Evolutionary conservation across 352 stramenopile species (phyloP).

Genomic region (Globisporangium parvum): DNA sequence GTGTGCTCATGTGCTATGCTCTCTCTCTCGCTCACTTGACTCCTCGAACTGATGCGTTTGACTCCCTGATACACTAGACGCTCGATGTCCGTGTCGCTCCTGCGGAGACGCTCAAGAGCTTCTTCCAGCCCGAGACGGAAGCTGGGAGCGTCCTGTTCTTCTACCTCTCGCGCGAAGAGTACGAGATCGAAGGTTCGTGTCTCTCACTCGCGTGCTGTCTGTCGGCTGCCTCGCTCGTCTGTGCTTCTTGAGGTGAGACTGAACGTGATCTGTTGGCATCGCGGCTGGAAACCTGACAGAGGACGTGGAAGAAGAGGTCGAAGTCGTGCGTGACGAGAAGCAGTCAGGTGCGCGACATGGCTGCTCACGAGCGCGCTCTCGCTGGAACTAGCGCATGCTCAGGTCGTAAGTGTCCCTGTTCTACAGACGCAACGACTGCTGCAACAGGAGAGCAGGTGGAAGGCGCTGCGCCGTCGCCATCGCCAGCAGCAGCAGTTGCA

Average conservation of each 20-base stretch:
- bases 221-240: too few relatives aligned
- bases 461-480: neutral
- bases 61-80: constrained; percentile 3
- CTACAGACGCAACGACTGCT: neutral
- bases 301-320: constrained; percentile 77
- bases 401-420: neutral
- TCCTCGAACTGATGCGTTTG: neutral
- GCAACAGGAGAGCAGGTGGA: neutral
- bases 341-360: constrained; percentile 9
- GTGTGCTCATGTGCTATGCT: too few relatives aligned
- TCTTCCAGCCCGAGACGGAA: constrained; percentile 50
- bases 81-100: constrained; percentile 19
- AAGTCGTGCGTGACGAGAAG: constrained; percentile 35
- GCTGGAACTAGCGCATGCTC: neutral
- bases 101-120: constrained; percentile 35
- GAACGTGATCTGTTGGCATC: too few relatives aligned
- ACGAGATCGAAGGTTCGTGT: constrained; percentile 50
- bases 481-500: neutral
- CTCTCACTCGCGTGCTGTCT: too few relatives aligned
- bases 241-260: too few relatives aligned
- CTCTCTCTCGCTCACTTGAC: neutral
- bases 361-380: neutral
- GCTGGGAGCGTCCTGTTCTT: constrained; percentile 78
- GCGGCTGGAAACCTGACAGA: constrained; percentile 18
- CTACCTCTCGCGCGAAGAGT: constrained; percentile 54